These are phyloP conservation scores for Phytophthora pistaciae DNA, from an alignment of 352 stramenopile genomes.

Conservation along the genomic window DNA sequence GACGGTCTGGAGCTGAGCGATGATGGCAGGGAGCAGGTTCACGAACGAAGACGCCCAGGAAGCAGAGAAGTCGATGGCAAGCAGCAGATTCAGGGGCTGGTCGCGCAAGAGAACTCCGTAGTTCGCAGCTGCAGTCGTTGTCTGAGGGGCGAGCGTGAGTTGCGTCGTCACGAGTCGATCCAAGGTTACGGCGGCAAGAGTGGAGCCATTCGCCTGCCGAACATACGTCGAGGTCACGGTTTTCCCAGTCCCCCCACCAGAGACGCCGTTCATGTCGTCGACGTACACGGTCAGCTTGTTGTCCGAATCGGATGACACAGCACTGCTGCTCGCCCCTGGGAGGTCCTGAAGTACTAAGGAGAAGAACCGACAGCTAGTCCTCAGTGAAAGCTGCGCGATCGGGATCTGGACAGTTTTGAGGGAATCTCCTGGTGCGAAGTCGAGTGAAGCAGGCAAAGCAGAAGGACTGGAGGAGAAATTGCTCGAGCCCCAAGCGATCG, in stretches of 20 bases:
- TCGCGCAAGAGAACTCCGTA: conserved; percentile 31
- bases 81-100: conserved; percentile 53
- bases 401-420: conserved; percentile 33
- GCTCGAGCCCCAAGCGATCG: conserved; percentile 32
- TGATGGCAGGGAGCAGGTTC: conserved; percentile 43
- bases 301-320: conserved; percentile 44
- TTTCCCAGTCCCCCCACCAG: conserved; percentile 11
- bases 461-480: conserved; percentile 42
- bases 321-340: conserved; percentile 6
- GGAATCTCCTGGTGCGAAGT: conserved; percentile 33
- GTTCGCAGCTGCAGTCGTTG: conserved; percentile 5
- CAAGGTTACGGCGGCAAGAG: conserved; percentile 33
- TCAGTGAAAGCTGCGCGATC: conserved; percentile 36
- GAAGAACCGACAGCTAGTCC: conserved; percentile 47
- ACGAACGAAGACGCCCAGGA: conserved; percentile 25
- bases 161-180: conserved; percentile 47
- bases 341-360: conserved; percentile 44
- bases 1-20: conserved; percentile 46
- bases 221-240: conserved; percentile 34
- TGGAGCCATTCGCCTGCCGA: conserved; percentile 16
- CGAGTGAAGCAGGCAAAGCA: conserved; percentile 21
- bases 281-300: conserved; percentile 51
- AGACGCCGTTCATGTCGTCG: conserved; percentile 57
- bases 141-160: conserved; percentile 37
- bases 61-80: conserved; percentile 52